Evolutionary conservation across 1,139 yeast genomes (phyloP), one percentile per base, ranked within the genome.

Genomic region (Kluyveromyces sp.): DNA sequence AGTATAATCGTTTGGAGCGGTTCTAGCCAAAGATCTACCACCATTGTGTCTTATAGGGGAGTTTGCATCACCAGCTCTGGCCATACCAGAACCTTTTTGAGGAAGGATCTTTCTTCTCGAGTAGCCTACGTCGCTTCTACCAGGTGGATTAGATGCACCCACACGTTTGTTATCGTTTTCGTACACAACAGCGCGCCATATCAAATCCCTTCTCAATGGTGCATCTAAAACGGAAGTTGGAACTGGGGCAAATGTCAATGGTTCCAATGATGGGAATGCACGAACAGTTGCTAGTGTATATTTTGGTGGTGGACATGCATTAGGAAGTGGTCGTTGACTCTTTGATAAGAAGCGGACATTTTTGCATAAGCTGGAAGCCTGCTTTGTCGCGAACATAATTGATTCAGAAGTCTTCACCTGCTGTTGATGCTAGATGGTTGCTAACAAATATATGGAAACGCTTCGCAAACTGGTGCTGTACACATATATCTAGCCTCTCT

Each of bases 41-140:
- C 96, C 96, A 60, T 86, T 89, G 61, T 81, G 82, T 69, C 96
- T 79, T 47, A 82, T 85, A 40, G 98, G 98, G 26, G 96, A 87
- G 59, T 92, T 92, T 50, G 88, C 89, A 68, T 89, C 97, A 71
- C 98, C 99, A 50, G 81, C 83, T 73, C 99, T 83, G 48, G 99
- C 99, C 52, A 78, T 75, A 67, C 99, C 99, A 21, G 89, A 71
- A 53, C 98, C 97, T 69, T 92, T 92, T 68, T 92, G 98, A 28
- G 89, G 88, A 46, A 81, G 74, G 56, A 92, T 73, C 65, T 92
- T 92, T 61, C 78, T 77, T 65, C 94, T 79, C 29, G 96, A 85
- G 66, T 78, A 90, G 48, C 92, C 90, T 69, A 84, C 84, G 58
- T 88, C 95, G 40, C 87, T 78, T 66, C 96, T 83, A 49, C 92